Percentiles rank a stretch among this genome's conserved stretches.
Conservation (phyloP, 2,329 filamentous ascomycete species). For the Stachybotrys chartarum region DNA sequence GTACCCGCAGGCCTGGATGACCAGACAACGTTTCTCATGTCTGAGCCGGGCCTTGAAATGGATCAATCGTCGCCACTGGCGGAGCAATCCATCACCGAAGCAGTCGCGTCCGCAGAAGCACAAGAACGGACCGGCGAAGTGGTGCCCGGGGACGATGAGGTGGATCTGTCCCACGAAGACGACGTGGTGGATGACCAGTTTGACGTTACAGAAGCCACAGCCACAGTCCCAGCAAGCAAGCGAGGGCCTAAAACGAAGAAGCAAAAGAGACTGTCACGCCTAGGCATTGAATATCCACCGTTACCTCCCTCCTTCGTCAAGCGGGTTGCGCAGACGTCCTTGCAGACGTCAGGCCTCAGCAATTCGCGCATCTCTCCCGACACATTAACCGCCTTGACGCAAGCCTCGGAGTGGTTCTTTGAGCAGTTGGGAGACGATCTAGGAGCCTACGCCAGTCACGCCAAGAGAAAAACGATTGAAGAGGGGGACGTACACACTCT, state of each 20-base stretch:
- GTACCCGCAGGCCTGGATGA: conserved; percentile 39
- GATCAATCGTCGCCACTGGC: conserved; percentile 17
- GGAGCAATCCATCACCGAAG: conserved; percentile 11
- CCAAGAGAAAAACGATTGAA: conserved; percentile 76
- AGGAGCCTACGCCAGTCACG: conserved; percentile 72
- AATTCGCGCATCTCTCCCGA: conserved; percentile 68
- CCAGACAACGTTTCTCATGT: conserved; percentile 46
- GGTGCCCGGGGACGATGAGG: not conserved
- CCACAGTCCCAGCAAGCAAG: not conserved
- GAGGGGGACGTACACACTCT: conserved; percentile 75
- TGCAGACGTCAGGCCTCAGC: conserved; percentile 56
- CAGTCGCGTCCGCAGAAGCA: conserved; percentile 7
- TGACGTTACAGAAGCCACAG: not conserved
- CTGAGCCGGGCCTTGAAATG: conserved; percentile 22
- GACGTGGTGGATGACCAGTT: conserved; percentile 7
- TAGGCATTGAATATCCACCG: conserved; percentile 70
- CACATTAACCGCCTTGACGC: conserved; percentile 65
- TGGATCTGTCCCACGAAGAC: conserved; percentile 8
- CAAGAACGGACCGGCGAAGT: conserved; percentile 8
- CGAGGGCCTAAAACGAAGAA: conserved; percentile 18
- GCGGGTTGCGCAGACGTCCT: conserved; percentile 62
- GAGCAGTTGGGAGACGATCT: conserved; percentile 80
- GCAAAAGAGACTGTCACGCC: conserved; percentile 50
- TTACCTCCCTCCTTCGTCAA: conserved; percentile 70
- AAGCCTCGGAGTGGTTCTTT: conserved; percentile 87